Percentiles rank a stretch among this genome's conserved stretches.
These are phyloP conservation scores for Colletotrichum lupini DNA, from an alignment of 2,329 filamentous ascomycete species.

Conservation along the genomic window DNA sequence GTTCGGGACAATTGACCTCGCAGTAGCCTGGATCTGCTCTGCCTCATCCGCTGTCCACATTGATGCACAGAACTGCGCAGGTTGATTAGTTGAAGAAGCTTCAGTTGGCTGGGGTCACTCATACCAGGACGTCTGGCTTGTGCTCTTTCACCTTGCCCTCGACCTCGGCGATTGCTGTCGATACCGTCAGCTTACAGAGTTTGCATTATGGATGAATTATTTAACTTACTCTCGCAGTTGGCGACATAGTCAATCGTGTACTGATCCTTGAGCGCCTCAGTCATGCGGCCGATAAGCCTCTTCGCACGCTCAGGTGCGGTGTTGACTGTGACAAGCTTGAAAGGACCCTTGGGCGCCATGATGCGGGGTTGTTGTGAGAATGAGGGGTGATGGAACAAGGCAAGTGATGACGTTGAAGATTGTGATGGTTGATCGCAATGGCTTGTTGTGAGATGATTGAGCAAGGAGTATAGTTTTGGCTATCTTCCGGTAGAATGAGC, in stretches of 20 bases:
- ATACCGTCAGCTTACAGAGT: background rate
- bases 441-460: too few relatives aligned
- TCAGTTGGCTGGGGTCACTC: background rate
- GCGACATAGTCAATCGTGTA: slow-evolving; percentile 72
- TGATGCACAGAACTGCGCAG: slow-evolving; percentile 67
- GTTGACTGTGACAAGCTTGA: slow-evolving; percentile 75
- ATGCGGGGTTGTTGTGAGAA: slow-evolving; percentile 8
- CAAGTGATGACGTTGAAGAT: background rate
- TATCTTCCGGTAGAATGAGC: background rate
- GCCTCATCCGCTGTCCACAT: slow-evolving; percentile 61
- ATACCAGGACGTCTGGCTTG: slow-evolving; percentile 44
- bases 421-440: too few relatives aligned
- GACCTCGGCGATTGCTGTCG: slow-evolving; percentile 67
- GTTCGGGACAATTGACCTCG: slow-evolving; percentile 54
- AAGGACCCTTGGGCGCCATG: slow-evolving; percentile 63
- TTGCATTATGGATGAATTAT: background rate
- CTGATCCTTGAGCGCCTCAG: slow-evolving; percentile 69
- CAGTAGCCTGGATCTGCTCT: slow-evolving; percentile 55
- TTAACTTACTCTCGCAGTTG: slow-evolving; percentile 68
- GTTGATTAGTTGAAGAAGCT: background rate
- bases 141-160: slow-evolving; percentile 57
- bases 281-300: slow-evolving; percentile 69
- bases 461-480: background rate
- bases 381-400: background rate
- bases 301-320: slow-evolving; percentile 74